Base-by-base conservation (phyloP, 2,329 filamentous ascomycete species). In the Sclerotinia sclerotiorum region DNA sequence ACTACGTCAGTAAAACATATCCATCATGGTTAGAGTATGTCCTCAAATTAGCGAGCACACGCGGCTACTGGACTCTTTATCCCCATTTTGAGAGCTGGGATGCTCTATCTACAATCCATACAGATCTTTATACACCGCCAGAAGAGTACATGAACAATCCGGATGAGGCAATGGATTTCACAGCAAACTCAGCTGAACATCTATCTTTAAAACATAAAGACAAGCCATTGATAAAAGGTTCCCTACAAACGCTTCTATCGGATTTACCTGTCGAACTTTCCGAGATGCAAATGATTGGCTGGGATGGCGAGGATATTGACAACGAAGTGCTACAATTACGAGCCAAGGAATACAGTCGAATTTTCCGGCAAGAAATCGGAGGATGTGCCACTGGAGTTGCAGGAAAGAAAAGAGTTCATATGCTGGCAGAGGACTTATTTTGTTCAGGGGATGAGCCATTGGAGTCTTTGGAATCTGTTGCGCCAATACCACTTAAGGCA, bases 11-110 rank as follows among this genome's bases (percentile, higher is more conserved):
- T 61, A 88, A 88, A 71, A 85, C 82, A 15, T 87, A 89, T 64
- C 92, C 93, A 0, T 84, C 90, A 0, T 95, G 92, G 89, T 83
- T 93, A 68, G 91, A 96, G 78, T 89, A 93, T 72, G 82, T 91
- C 68, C 82, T 95, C 49, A 89, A 92, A 75, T 84, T 97, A 21
- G 90, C 91, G 71, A 87, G 90, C 17, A 86, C 88, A 4, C 86
- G 91, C 39, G 92, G 91, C 17, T 97, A 96, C 79, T 88, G 86
- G 73, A 88, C 92, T 65, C 79, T 97, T 0, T 97, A 97, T 75
- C 94, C 94, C 0, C 86, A 88, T 49, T 82, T 86, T 27, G 79
- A 80, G 19, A 69, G 65, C n/a, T 39, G 68, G 42, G 70, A 75
- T 69, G 67, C 86, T 5, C 80, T 97, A 17, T 87, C 88, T n/a